These are phyloP conservation scores for Oryza glumipatula DNA, from an alignment of 176 grass and related monocot species.

Conservation along the genomic window DNA sequence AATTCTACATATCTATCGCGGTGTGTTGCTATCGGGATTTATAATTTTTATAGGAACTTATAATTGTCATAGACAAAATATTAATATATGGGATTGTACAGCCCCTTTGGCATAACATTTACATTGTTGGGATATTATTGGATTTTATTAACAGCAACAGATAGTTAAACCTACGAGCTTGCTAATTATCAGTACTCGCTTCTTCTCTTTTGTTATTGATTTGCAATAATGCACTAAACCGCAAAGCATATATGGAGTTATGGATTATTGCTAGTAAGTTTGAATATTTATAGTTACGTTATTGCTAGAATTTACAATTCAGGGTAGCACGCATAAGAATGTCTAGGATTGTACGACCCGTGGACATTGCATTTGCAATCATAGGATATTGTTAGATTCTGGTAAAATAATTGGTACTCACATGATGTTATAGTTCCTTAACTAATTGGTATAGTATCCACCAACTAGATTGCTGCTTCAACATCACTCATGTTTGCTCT, in stretches of 20 bases:
- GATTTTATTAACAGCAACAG: neutral
- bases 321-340: neutral
- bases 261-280: neutral
- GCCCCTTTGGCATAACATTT: too few species aligned
- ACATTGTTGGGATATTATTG: neutral
- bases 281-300: too few species aligned
- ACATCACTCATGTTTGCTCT: too few species aligned
- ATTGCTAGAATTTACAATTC: neutral
- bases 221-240: neutral
- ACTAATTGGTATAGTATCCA: neutral
- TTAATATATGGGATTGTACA: neutral
- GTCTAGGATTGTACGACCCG: neutral
- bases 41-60: too few species aligned
- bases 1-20: too few species aligned
- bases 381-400: neutral
- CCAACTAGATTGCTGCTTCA: neutral
- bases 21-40: neutral
- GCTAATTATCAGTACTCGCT: neutral
- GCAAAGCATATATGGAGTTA: neutral
- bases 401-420: too few species aligned
- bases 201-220: neutral
- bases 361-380: neutral
- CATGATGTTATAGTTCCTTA: too few species aligned
- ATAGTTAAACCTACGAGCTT: neutral
- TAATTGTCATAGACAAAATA: neutral